Conservation (phyloP, 371 early-diverging fungal genomes). For the Syncephalis plumigaleata region DNA sequence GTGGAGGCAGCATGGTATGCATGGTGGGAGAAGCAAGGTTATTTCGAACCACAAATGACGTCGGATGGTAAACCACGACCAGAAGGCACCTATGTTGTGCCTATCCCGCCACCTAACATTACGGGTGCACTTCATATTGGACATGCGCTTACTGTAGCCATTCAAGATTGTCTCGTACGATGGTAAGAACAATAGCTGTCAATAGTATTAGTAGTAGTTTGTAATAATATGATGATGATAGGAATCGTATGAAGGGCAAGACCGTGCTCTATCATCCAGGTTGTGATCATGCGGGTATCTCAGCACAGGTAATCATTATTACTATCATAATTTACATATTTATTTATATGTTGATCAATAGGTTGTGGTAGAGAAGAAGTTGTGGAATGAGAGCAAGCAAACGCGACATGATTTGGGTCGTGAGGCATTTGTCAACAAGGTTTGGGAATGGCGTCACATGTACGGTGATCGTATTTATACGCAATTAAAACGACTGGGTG, state of each 20-base stretch:
- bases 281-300: slow-evolving; percentile 98
- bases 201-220: slow-evolving; percentile 44
- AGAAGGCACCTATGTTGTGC: slow-evolving; percentile 81
- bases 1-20: slow-evolving; percentile 97
- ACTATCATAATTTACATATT: too few relatives aligned
- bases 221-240: slow-evolving; percentile 81
- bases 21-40: slow-evolving; percentile 83
- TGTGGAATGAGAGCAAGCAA: slow-evolving; percentile 61
- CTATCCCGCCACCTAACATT: slow-evolving; percentile 98
- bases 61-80: slow-evolving; percentile 52
- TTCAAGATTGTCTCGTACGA: slow-evolving; percentile 94
- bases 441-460: slow-evolving; percentile 94
- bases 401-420: slow-evolving; percentile 93
- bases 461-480: slow-evolving; percentile 67
- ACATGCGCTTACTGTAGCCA: slow-evolving; percentile 92
- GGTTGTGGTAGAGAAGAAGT: slow-evolving; percentile 94
- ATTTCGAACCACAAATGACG: slow-evolving; percentile 75
- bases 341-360: too few relatives aligned
- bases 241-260: slow-evolving; percentile 97
- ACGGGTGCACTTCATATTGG: slow-evolving; percentile 98
- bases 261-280: slow-evolving; percentile 95
- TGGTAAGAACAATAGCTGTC: slow-evolving; percentile 64
- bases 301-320: slow-evolving; percentile 97
- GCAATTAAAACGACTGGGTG: slow-evolving; percentile 90
- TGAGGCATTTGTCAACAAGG: slow-evolving; percentile 75